Evolutionary conservation across 2,329 filamentous ascomycete species (phyloP).

Genomic region (Pseudohalonectria lignicola): DNA sequence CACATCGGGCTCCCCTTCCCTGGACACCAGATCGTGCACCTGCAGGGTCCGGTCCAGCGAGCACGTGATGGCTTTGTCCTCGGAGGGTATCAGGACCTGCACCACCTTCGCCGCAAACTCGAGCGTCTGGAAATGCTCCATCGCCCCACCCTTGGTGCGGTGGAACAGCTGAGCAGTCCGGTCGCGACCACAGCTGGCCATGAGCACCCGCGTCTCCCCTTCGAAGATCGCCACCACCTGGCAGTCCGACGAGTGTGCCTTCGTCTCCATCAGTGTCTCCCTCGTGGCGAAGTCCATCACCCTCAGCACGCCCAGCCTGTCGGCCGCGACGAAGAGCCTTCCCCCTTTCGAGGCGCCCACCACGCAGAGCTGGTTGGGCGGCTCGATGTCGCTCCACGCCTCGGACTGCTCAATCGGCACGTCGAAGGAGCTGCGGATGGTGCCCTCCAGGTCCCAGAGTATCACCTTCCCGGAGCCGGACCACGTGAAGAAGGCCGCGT

Average conservation of each 20-base stretch:
- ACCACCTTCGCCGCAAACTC: slow-evolving; percentile 85
- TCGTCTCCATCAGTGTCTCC: slow-evolving; percentile 56
- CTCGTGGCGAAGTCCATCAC: slow-evolving; percentile 54
- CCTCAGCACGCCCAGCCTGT: slow-evolving; percentile 73
- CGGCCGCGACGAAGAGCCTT: slow-evolving; percentile 66
- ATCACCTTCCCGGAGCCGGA: slow-evolving; percentile 69
- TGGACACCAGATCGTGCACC: slow-evolving; percentile 65
- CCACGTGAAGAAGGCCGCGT: slow-evolving; percentile 80
- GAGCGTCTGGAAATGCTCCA: slow-evolving; percentile 81
- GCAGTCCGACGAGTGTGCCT: slow-evolving; percentile 79
- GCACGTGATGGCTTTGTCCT: slow-evolving; percentile 70
- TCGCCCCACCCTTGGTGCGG: slow-evolving; percentile 33
- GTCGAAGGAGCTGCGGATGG: slow-evolving; percentile 50
- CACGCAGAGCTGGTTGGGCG: slow-evolving; percentile 47
- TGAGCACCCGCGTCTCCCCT: slow-evolving; percentile 50
- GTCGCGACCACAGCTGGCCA: slow-evolving; percentile 80
- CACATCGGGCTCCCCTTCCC: slow-evolving; percentile 50
- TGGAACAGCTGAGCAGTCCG: slow-evolving; percentile 89
- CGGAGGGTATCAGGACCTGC: slow-evolving; percentile 60
- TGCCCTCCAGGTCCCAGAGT: slow-evolving; percentile 72
- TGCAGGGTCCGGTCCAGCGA: slow-evolving; percentile 83
- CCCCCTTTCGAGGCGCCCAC: slow-evolving; percentile 50
- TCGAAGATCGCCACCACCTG: slow-evolving; percentile 69
- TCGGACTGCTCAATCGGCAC: slow-evolving; percentile 57
- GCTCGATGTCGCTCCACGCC: slow-evolving; percentile 36